Conservation (phyloP, 441 rosid genomes). For the Populus hybrid region DNA sequence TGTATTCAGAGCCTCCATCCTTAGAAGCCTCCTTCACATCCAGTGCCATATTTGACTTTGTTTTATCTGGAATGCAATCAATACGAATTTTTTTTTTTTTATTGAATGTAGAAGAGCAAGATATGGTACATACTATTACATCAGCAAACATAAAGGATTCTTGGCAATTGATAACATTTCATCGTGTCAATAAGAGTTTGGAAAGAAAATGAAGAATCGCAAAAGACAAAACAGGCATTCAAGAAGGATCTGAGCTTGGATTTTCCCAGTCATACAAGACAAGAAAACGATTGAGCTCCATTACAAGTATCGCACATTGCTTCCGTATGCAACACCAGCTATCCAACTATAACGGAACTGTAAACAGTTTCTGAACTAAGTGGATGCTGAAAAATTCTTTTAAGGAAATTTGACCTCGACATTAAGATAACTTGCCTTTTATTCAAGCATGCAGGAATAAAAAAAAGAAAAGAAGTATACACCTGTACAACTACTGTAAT, state of each 20-base stretch:
- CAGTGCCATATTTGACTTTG: conserved; percentile 25
- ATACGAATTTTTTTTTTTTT: not conserved
- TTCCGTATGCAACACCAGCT: conserved; percentile 2
- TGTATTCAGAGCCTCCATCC: conserved; percentile 48
- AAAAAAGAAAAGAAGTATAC: not conserved
- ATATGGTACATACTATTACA: not conserved
- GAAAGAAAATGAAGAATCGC: conserved; percentile 9
- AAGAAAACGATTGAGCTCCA: not conserved
- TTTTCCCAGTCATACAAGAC: not conserved
- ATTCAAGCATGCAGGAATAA: not conserved
- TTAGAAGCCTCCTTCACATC: conserved; percentile 38
- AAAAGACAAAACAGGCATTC: conserved; percentile 1
- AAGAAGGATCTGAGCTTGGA: conserved; percentile 1
- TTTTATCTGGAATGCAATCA: conserved; percentile 30
- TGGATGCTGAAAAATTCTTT: not conserved
- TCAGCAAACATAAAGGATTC: conserved; percentile 6
- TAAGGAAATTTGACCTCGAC: not conserved
- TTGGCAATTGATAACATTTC: not conserved
- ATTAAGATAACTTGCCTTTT: not conserved
- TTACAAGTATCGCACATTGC: not conserved
- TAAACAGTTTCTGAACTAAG: conserved; percentile 4
- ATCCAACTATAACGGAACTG: not conserved
- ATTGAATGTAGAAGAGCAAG: not conserved
- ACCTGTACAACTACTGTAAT: not conserved
- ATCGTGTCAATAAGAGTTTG: not conserved